Conservation (phyloP, 805 yeast species). For the Babjeviella inositovora region DNA sequence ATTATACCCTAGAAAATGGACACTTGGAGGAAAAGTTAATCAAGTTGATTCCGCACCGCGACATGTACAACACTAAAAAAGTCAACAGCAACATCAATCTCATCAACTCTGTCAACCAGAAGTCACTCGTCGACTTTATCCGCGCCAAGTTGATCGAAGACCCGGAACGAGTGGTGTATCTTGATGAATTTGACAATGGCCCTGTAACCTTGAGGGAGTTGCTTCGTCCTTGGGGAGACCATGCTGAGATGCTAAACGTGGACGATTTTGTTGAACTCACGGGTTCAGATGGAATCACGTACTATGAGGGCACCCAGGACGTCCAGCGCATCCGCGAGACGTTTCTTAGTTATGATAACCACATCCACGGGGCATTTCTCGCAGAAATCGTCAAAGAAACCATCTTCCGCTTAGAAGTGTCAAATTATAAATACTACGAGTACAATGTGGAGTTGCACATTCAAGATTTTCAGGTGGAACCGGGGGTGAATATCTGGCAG, state of each 20-base stretch:
- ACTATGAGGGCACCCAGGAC: too few species aligned
- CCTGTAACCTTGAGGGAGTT: too few species aligned
- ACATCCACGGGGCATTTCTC: conserved; percentile 17
- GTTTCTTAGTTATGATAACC: too few species aligned
- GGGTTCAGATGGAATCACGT: too few species aligned
- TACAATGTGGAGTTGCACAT: conserved; percentile 15
- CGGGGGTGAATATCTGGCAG: conserved; percentile 9
- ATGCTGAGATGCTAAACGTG: too few species aligned
- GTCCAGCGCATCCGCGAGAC: too few species aligned
- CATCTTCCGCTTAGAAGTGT: conserved; percentile 12
- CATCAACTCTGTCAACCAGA: neutral
- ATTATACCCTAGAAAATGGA: too few species aligned
- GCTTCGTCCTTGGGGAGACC: too few species aligned
- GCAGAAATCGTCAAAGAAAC: conserved; percentile 14
- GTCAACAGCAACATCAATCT: conserved; percentile 7
- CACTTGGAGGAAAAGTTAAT: too few species aligned
- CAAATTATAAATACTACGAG: conserved; percentile 19
- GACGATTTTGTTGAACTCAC: too few species aligned
- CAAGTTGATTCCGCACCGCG: conserved; percentile 20
- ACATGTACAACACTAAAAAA: conserved; percentile 24
- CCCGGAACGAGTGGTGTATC: conserved; percentile 15
- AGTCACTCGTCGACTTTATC: conserved; percentile 15
- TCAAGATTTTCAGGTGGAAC: conserved; percentile 3
- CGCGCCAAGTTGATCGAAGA: conserved; percentile 16
- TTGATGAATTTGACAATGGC: too few species aligned